Evolutionary conservation across 129 eudicot genomes (phyloP).

Genomic region (Flaveria brownii): DNA sequence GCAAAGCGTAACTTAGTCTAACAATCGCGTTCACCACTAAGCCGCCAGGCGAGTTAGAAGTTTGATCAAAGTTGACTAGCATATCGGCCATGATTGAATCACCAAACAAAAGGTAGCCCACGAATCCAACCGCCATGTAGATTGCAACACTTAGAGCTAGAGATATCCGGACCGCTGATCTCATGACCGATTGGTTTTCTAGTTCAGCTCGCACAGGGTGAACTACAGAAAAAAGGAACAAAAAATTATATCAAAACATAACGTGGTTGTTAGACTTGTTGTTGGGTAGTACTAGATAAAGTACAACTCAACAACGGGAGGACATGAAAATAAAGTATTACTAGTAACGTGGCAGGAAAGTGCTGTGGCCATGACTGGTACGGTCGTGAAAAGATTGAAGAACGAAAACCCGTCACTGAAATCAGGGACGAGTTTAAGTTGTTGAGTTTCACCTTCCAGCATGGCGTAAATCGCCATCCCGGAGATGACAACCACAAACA

Average conservation of each 20-base stretch:
- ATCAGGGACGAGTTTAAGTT: conserved; percentile 62
- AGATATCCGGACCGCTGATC: conserved; percentile 58
- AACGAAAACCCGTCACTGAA: conserved; percentile 49
- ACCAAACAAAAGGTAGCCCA: conserved; percentile 88
- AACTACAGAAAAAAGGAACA: conserved; percentile 42
- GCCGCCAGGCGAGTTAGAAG: conserved; percentile 50
- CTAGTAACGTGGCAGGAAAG: conserved; percentile 73
- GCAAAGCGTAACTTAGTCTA: conserved; percentile 79
- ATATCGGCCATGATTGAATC: conserved; percentile 84
- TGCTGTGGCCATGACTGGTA: conserved; percentile 77
- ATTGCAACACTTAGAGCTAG: conserved; percentile 57
- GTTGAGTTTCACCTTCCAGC: conserved; percentile 55
- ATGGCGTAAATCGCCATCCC: conserved; percentile 69
- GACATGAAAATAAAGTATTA: conserved; percentile 30
- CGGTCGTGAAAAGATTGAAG: conserved; percentile 62
- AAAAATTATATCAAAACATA: background rate
- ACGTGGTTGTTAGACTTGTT: background rate
- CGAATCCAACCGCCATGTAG: conserved; percentile 76
- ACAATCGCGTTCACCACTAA: conserved; percentile 55
- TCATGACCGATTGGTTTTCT: conserved; percentile 59
- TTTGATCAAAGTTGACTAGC: conserved; percentile 77
- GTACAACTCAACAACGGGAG: background rate
- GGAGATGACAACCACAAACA: conserved; percentile 65
- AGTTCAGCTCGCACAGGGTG: conserved; percentile 84
- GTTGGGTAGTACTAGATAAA: background rate